These are phyloP conservation scores for Phytophthora vignae DNA, from an alignment of 352 stramenopile species.

Conservation along the genomic window DNA sequence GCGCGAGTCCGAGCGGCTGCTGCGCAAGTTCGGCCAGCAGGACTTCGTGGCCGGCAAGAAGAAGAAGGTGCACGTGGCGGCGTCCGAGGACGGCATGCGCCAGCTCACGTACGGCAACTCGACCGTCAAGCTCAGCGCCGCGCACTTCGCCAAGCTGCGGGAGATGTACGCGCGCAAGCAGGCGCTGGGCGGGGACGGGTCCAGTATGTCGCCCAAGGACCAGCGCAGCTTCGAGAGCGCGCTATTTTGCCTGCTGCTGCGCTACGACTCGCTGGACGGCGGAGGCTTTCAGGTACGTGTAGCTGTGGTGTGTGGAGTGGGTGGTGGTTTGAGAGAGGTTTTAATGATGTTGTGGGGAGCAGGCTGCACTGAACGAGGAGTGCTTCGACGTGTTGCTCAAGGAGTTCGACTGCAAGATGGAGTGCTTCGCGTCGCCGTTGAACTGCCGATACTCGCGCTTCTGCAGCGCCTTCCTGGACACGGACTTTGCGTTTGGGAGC, in stretches of 20 bases:
- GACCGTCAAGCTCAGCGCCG: constrained; percentile 82
- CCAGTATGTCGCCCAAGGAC: constrained; percentile 31
- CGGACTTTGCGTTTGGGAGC: constrained; percentile 90
- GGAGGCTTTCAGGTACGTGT: constrained; percentile 88
- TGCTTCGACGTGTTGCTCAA: constrained; percentile 93
- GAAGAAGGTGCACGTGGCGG: constrained; percentile 53
- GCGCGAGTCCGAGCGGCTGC: constrained; percentile 57
- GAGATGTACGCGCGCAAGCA: constrained; percentile 76
- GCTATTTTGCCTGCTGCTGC: constrained; percentile 90
- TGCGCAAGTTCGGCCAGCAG: constrained; percentile 62
- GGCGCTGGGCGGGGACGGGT: constrained; percentile 18
- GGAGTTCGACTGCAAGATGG: constrained; percentile 93
- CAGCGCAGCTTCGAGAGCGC: constrained; percentile 68
- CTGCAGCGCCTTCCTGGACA: constrained; percentile 92
- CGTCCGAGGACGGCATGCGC: constrained; percentile 44
- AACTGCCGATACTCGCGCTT: constrained; percentile 93
- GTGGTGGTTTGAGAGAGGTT: neutral
- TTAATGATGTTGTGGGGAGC: constrained; percentile 4
- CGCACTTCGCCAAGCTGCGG: constrained; percentile 90
- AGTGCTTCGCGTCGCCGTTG: constrained; percentile 95
- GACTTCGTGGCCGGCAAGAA: constrained; percentile 52
- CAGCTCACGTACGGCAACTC: constrained; percentile 72
- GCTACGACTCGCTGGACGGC: constrained; percentile 94
- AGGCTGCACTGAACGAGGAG: constrained; percentile 89
- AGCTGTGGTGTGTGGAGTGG: neutral